Evolutionary conservation across 78 protist genomes (phyloP).

Genomic region (Dictyostelium firmibasis): DNA sequence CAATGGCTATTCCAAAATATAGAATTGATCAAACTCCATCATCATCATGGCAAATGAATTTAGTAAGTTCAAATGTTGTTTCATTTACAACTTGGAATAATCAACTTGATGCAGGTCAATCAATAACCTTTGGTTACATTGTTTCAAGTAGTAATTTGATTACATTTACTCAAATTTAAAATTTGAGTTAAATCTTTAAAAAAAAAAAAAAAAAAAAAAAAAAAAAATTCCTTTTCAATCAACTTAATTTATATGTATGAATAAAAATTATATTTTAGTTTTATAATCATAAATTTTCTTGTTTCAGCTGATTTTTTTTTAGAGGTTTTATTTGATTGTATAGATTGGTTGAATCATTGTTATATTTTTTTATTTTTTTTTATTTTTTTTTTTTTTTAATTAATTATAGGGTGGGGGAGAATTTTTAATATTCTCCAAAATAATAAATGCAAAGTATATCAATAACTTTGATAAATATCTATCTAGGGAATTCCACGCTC

Average conservation of each 20-base stretch:
- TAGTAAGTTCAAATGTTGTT: not conserved
- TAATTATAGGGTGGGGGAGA: not conserved
- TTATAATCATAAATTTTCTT: not conserved
- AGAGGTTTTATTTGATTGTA: no score
- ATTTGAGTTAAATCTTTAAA: not conserved
- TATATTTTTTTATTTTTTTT: not conserved
- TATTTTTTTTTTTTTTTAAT: not conserved
- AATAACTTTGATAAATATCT: not conserved
- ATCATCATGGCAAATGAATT: not conserved
- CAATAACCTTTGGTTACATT: slow-evolving; percentile 38
- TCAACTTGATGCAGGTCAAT: slow-evolving; percentile 1
- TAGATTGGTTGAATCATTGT: no score
- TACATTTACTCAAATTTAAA: not conserved
- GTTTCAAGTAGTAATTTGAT: not conserved
- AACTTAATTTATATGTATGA: no score
- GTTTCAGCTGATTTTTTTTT: no score
- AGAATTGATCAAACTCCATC: not conserved
- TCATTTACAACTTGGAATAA: slow-evolving; percentile 8
- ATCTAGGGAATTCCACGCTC: not conserved
- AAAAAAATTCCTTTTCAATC: not conserved
- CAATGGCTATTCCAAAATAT: not conserved
- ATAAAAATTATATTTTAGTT: not conserved
- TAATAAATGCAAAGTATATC: not conserved
- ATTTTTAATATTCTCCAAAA: not conserved
- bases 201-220: not conserved